phyloP scores from a whole-genome alignment of 495 filamentous ascomycete genomes.

The Xylaria longipes region DNA sequence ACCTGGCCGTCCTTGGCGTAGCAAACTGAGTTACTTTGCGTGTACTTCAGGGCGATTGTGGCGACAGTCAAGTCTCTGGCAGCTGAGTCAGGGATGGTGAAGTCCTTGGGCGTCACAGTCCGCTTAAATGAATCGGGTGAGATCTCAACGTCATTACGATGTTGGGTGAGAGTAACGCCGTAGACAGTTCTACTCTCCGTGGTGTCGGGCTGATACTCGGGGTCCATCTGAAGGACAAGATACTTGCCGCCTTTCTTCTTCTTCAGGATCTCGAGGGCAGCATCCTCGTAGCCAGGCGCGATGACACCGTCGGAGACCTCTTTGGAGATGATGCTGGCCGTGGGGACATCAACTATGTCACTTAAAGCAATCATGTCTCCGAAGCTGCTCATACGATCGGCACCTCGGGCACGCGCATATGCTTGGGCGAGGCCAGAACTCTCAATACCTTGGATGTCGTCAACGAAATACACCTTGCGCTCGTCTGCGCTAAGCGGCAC shows the following conservation, averaged over 20 bases:
- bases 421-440: constrained; percentile 86
- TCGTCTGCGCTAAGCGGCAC: constrained; percentile 83
- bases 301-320: constrained; percentile 98
- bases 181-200: constrained; percentile 86
- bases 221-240: constrained; percentile 93
- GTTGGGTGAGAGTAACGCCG: constrained; percentile 83
- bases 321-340: constrained; percentile 94
- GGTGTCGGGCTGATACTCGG: constrained; percentile 75
- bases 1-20: constrained; percentile 95
- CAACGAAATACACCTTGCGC: constrained; percentile 97
- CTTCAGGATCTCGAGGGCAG: constrained; percentile 86
- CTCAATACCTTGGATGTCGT: constrained; percentile 89
- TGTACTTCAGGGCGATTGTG: constrained; percentile 96
- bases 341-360: constrained; percentile 85
- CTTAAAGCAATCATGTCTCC: constrained; percentile 95
- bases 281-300: constrained; percentile 82
- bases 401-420: constrained; percentile 92
- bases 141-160: constrained; percentile 90
- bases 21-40: constrained; percentile 98
- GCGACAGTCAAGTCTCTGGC: constrained; percentile 91
- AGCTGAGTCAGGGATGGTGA: constrained; percentile 77
- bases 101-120: constrained; percentile 84
- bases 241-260: constrained; percentile 99
- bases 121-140: constrained; percentile 81
- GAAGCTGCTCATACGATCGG: constrained; percentile 97